Evolutionary conservation across 129 eudicot genomes (phyloP), one percentile per base, ranked within the genome.

Genomic region (Pittosporum tobira): DNA sequence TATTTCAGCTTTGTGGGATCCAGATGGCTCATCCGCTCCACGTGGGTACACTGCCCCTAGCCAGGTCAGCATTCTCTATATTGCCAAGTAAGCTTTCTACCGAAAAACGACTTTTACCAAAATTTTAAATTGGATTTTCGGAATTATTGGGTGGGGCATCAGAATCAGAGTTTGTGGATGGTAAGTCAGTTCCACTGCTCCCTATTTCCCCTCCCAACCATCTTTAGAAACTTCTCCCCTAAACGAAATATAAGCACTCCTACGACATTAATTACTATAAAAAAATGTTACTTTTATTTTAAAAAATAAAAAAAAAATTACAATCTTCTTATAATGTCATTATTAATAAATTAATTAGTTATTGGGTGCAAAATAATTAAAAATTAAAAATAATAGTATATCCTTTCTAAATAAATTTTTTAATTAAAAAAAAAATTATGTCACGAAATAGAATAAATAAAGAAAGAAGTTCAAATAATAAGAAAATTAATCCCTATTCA

Each of bases 21-120:
- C 77, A 73, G 57, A 24, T n/a, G n/a, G n/a, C 48, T 29, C 67
- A 7, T 25, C 73, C 55, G 30, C 61, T 58, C 75, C 82, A 68
- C 82, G 82, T 82, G 84, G 66, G 60, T 57, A 36, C 63, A 36
- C 30, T 60, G 74, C 37, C 65, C 64, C 73, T 43, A 30, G 53
- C 75, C 80, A 44, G 77, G 26, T 73, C 74, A 72, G 65, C 66
- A 29, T 10, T 36, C 14, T 18, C 66, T 37, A 24, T 45, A 47
- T 31, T 63, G 80, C 74, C 89, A 78, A 48, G 77, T 71, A 51
- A 57, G 75, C 70, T 23, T 18, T 26, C 2, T 13, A 10, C 40
- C 27, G 21, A 56, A 27, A 56, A 2, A 24, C 30, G 45, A 55
- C 63, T 64, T 56, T 56, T 36, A n/a, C 25, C 40, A 46, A 14